A percentile compares a stretch with the other conserved stretches of the same genome.
Evolutionary conservation across 2,329 filamentous ascomycete species (phyloP).

Genomic region (Ceratocystiopsis minuta): DNA sequence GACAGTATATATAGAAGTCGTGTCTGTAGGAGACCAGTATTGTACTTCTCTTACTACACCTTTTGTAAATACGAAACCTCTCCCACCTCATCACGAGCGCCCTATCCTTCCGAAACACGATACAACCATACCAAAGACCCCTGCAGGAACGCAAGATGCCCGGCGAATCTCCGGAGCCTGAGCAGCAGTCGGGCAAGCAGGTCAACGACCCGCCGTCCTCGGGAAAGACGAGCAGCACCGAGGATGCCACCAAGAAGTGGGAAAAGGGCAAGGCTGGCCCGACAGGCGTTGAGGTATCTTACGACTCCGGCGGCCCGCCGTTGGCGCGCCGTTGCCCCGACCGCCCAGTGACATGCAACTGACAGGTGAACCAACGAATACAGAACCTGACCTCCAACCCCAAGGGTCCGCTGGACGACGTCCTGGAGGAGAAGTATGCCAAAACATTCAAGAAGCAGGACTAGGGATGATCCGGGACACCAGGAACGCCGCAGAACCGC

Average conservation of each 20-base stretch:
- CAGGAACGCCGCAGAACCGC: too few relatives aligned
- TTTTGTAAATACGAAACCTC: too few relatives aligned
- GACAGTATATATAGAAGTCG: too few relatives aligned
- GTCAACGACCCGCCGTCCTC: constrained; percentile 36
- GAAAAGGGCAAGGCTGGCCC: not conserved
- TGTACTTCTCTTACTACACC: too few relatives aligned
- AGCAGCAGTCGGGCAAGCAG: constrained; percentile 48
- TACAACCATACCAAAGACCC: constrained; percentile 37
- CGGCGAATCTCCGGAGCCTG: constrained; percentile 61
- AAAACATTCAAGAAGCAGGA: constrained; percentile 25
- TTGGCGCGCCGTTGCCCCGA: too few relatives aligned
- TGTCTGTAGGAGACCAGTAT: too few relatives aligned
- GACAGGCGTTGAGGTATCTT: too few relatives aligned
- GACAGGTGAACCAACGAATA: not conserved
- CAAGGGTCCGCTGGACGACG: constrained; percentile 41
- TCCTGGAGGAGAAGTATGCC: constrained; percentile 39
- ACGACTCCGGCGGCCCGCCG: too few relatives aligned
- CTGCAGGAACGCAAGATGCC: constrained; percentile 25
- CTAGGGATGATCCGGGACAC: too few relatives aligned
- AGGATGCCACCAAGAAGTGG: constrained; percentile 27
- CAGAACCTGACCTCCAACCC: constrained; percentile 43
- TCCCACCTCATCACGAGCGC: too few relatives aligned
- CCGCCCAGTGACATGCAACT: not conserved
- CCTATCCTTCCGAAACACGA: not conserved
- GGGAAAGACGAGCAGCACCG: constrained; percentile 35